Percentiles rank a stretch among this genome's conserved stretches.
These are phyloP conservation scores for Artemisia princeps DNA, from an alignment of 140 eudicot species.

Conservation along the genomic window DNA sequence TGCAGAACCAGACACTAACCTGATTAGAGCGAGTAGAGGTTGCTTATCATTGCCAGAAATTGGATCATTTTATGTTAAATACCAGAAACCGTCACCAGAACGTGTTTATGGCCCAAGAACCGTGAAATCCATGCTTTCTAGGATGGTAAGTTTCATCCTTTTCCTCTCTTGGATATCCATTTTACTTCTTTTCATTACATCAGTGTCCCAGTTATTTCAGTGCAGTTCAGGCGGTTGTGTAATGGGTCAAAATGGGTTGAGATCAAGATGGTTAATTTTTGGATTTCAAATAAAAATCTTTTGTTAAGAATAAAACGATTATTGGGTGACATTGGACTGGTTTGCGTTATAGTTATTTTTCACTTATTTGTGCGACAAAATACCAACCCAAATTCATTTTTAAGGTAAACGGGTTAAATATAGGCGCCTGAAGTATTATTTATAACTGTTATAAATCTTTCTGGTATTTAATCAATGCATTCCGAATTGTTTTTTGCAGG, in stretches of 20 bases:
- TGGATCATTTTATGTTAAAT: constrained; percentile 82
- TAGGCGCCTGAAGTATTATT: neutral
- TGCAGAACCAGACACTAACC: constrained; percentile 74
- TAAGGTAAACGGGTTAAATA: neutral
- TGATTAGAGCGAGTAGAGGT: constrained; percentile 67
- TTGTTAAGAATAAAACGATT: too few relatives aligned
- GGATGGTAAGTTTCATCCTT: constrained; percentile 51
- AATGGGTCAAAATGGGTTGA: neutral
- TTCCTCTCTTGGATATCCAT: neutral
- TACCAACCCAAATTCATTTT: neutral
- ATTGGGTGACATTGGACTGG: neutral
- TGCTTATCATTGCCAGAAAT: constrained; percentile 82
- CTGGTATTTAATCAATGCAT: neutral
- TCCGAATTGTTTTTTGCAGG: constrained; percentile 37
- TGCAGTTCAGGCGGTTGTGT: neutral
- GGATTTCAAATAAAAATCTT: too few relatives aligned
- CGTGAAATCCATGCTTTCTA: constrained; percentile 64
- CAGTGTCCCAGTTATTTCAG: neutral
- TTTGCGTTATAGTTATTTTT: too few relatives aligned
- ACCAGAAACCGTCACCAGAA: constrained; percentile 68
- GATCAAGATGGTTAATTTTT: too few relatives aligned
- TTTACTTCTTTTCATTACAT: neutral
- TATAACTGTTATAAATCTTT: neutral
- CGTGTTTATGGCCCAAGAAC: constrained; percentile 87
- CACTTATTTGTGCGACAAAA: neutral